phyloP scores from a whole-genome alignment of 805 yeast genomes.

The Danielia reshetovae region DNA sequence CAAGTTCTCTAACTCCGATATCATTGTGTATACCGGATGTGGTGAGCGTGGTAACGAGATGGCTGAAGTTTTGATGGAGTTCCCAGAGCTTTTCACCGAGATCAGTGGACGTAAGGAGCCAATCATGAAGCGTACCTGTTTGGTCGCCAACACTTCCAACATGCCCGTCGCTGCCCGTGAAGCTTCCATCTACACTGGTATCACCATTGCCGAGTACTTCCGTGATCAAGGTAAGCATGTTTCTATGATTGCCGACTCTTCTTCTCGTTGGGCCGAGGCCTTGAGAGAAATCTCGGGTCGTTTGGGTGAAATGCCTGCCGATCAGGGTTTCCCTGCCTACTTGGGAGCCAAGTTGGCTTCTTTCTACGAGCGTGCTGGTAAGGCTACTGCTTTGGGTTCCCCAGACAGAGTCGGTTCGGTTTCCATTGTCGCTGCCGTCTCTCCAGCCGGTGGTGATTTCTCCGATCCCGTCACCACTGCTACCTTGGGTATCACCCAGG shows the following conservation, averaged over 20 bases:
- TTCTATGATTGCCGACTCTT: constrained; percentile 99
- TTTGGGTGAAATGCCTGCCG: constrained; percentile 99
- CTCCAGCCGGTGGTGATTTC: constrained; percentile 99
- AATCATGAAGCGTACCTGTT: constrained; percentile 98
- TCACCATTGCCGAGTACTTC: constrained; percentile 97
- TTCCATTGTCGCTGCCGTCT: constrained; percentile 98
- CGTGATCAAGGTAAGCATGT: constrained; percentile 99
- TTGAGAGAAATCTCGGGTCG: constrained; percentile 99
- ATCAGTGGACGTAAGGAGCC: constrained; percentile 93
- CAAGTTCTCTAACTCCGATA: constrained; percentile 95
- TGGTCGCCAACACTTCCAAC: constrained; percentile 97
- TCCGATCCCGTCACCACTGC: constrained; percentile 99
- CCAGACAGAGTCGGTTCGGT: constrained; percentile 97
- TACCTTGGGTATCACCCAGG: constrained; percentile 99
- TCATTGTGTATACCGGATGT: constrained; percentile 87
- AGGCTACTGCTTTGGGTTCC: constrained; percentile 89
- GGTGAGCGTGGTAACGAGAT: constrained; percentile 99
- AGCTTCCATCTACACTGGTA: constrained; percentile 98
- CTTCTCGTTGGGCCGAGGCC: constrained; percentile 99
- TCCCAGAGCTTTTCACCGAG: constrained; percentile 95
- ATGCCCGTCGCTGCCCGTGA: constrained; percentile 99
- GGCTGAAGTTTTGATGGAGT: constrained; percentile 99
- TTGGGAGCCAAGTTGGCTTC: constrained; percentile 98
- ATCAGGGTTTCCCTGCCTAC: constrained; percentile 99
- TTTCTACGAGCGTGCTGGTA: constrained; percentile 99